Base-by-base conservation (phyloP, 208 protist species). In the Leishmania arabica region DNA sequence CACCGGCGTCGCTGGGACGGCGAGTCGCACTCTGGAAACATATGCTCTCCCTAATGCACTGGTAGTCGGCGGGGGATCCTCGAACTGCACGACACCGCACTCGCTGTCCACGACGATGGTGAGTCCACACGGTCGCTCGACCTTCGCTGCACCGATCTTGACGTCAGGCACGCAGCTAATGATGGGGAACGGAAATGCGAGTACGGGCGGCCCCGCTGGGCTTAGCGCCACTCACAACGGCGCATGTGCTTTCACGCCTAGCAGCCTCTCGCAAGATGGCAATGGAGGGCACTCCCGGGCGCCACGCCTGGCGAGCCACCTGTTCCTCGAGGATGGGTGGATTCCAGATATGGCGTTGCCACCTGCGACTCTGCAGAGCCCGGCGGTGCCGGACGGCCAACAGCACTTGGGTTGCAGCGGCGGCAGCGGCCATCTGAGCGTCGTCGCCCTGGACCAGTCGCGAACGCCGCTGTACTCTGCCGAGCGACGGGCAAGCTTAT, bases 301-400 rank as follows among this genome's bases (percentile, higher is more conserved):
- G 70, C 82, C 82, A 60, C 82, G 77, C 8, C 77, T 85, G 37
- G 62, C 82, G 21, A 85, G 82, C 42, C 77, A 85, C 68, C 82
- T 85, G 19, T 78, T 85, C 45, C 72, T 81, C 19, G 82, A 85
- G 27, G 54, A 56, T 24, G 62, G 58, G 3, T 15, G 19, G 5
- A 21, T 49, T 60, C 19, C 77, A 19, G 82, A 85, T 21, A 78
- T 45, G 27, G 0, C 45, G 24, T 65, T 31, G 51, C 77, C 77
- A 1, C 37, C 76, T 24, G 68, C 42, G 5, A 75, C 77, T 1
- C 40, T 78, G 70, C 82, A 74, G 53, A 85, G 82, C 62, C 82
- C 82, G 13, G 69, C 82, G 51, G 40, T 81, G 58, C 60, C 13
- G n/a, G 40, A 80, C 17, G 64, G 74, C 24, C 66, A 68, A 64